These are phyloP conservation scores for Tricholoma terreum DNA, from an alignment of 768 basidiomycete species.

Conservation along the genomic window DNA sequence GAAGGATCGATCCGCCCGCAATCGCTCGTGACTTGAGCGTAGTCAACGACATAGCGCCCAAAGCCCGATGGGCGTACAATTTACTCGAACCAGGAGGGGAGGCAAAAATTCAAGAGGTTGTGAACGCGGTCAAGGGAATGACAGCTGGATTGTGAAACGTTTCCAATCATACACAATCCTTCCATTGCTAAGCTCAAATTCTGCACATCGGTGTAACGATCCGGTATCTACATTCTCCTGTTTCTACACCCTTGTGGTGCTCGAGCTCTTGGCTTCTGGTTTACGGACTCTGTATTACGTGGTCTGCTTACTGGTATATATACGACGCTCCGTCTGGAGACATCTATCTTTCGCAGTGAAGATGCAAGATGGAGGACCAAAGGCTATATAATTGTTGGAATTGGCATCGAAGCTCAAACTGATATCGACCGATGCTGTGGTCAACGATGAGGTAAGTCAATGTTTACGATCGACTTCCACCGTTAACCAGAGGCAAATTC, in stretches of 20 bases:
- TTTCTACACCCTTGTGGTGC: neutral
- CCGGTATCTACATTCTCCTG: neutral
- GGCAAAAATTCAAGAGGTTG: constrained; percentile 14
- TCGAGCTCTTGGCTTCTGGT: neutral
- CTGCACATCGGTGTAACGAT: neutral
- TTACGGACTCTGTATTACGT: neutral
- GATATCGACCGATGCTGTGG: constrained; percentile 6
- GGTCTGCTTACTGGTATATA: neutral
- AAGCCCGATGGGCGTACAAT: constrained; percentile 15
- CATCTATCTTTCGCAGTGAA: constrained; percentile 39
- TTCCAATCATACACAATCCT: neutral
- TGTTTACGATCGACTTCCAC: neutral
- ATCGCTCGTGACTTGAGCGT: constrained; percentile 13
- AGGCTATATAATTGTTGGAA: constrained; percentile 21
- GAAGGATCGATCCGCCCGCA: constrained; percentile 9
- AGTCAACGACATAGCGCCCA: constrained; percentile 17
- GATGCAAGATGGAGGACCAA: constrained; percentile 10
- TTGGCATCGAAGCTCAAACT: constrained; percentile 18
- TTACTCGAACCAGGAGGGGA: constrained; percentile 13
- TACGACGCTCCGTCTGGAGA: constrained; percentile 35
- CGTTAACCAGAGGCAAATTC: neutral
- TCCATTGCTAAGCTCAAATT: neutral
- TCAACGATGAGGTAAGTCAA: constrained; percentile 11
- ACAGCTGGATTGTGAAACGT: neutral
- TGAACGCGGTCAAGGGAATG: constrained; percentile 8